phyloP scores from a whole-genome alignment of 305 asterid species.

The Fraxinus xanthoxyloides region DNA sequence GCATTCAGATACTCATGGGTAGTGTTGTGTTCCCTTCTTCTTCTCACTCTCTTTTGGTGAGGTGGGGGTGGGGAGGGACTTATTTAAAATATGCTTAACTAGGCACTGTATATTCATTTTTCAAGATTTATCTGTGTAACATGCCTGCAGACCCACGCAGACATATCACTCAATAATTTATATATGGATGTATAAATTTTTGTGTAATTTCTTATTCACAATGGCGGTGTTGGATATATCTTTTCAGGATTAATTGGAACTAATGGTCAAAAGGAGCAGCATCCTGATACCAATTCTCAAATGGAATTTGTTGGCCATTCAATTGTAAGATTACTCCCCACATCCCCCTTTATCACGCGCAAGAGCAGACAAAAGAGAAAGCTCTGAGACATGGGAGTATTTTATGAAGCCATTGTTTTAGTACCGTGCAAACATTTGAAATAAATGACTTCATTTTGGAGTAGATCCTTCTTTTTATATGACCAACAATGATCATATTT shows the following conservation, averaged over 20 bases:
- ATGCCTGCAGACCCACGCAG: neutral
- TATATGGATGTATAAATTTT: neutral
- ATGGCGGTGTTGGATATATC: neutral
- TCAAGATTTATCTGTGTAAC: neutral
- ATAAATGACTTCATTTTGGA: neutral
- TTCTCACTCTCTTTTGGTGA: neutral
- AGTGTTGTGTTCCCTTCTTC: neutral
- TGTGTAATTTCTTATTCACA: neutral
- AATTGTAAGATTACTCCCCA: slow-evolving; percentile 41
- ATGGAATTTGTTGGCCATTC: slow-evolving; percentile 81
- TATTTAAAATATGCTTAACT: neutral
- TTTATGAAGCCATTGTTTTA: neutral
- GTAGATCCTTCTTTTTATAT: neutral
- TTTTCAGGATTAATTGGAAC: slow-evolving; percentile 45
- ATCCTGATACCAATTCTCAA: slow-evolving; percentile 41
- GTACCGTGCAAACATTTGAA: slow-evolving; percentile 1
- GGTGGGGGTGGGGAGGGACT: neutral
- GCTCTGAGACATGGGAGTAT: neutral
- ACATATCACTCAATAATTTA: neutral
- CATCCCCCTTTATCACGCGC: neutral
- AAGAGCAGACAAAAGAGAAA: neutral
- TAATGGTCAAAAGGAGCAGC: slow-evolving; percentile 42
- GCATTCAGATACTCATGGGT: neutral
- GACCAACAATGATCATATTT: neutral
- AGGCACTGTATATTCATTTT: neutral